Evolutionary conservation across 2,329 filamentous ascomycete species (phyloP), one percentile per base, ranked within the genome.

Genomic region (Helminthosporium solani): DNA sequence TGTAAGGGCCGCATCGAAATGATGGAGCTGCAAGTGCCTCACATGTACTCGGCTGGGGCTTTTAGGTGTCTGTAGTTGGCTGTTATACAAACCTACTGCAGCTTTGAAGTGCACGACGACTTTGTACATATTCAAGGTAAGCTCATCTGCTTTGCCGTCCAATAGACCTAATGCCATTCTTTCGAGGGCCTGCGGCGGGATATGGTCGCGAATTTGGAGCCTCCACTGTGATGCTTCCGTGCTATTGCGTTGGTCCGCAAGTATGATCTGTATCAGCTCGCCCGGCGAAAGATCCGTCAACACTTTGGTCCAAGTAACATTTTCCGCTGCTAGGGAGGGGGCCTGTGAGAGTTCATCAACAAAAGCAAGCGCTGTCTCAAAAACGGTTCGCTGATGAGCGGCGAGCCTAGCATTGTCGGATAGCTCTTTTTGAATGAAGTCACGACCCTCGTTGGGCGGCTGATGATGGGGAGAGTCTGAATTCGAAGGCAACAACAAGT

Each of bases 71-170:
- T 60, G 48, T 25, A 64, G 28, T 33, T 63, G 59, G 33, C 54
- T 56, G 19, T 54, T 50, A 38, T 64, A 61, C 3, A 64, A 45
- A 15, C 63, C 47, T 2, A 60, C 51, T 4, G 55, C 54, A 25
- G 61, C 63, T 38, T 64, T 63, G 35, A 61, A 64, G 45, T 67
- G 64, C 12, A 67, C 53, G 21, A 66, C 57, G 12, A 68, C 57
- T 33, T 63, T 63, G 49, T 63, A 67, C 27, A 65, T 40, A 3
- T 53, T 56, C 9, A 64, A 52, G 1, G 61, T 67, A 21, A 53
- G 57, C 33, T 66, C 59, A 33, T 65, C 60, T 2, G 52, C 61
- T 12, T 42, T 59, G 16, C 57, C 57, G 37, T 66, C 60, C 47
- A 66, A 54, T 35, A 68, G 46, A 7, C 53, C 54, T 27, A 67